Base-by-base conservation (phyloP, 83 land plant genomes). In the Larix sibirica region DNA sequence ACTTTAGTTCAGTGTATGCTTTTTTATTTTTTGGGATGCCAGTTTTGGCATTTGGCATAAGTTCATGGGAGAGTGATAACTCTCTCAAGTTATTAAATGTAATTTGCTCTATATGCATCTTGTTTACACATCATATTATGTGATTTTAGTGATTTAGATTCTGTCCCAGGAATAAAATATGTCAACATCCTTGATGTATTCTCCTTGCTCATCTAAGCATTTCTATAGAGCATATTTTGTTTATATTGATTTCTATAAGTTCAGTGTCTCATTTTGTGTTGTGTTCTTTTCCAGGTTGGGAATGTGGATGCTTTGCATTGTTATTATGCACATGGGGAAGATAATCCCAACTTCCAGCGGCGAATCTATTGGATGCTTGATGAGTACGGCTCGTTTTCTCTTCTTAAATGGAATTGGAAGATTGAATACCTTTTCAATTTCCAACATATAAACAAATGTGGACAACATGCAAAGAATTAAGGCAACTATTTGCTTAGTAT, bases 271-370 rank as follows among this genome's bases (percentile, higher is more conserved):
- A 33, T 80, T 50, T 81, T 17, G 8, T 61, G 54, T 83, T 36
- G 28, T 62, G 38, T 18, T 71, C 18, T 82, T 14, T 50, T 75
- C 62, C 81, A 96, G 97, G 95, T 89, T 69, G 98, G 95, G n/a
- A 92, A 90, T 85, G 92, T 86, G 59, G 98, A 94, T 85, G 90
- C 95, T 80, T 82, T 97, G 83, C 96, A 96, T 79, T 97, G 99
- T 71, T 97, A 97, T 75, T 97, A 97, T 90, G 99, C 99, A 10
- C 98, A 96, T 81, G 99, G 99, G n/a, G 97, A 97, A 82, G 88
- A 96, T 59, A 90, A 96, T 82, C 87, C 93, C 1, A 93, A 78
- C 80, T 97, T 97, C 86, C 99, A 96, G 81, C 87, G 98, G 56
- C 88, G 99, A 69, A 90, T 94, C 87, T 97, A 94, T 83, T 97